Evolutionary conservation across 176 grass and related monocot genomes (phyloP), one percentile per base, ranked within the genome.

Genomic region (Ampelocalamus luodianensis): DNA sequence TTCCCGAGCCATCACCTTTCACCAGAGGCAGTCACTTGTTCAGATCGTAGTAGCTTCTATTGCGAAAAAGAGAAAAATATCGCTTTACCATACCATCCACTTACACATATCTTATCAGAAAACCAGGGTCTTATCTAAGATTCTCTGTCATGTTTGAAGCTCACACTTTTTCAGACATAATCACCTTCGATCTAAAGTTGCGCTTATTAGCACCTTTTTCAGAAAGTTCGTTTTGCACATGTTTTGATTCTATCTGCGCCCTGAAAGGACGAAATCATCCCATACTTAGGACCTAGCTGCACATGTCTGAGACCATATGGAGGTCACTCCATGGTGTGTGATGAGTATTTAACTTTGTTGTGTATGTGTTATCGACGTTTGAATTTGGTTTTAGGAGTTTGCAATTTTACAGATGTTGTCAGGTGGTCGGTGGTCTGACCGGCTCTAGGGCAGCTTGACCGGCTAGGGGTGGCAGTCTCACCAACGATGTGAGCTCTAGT

Each of bases 21-120:
- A 60, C 54, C 49, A 55, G 22, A 49, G 36, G 15, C 65, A 29
- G 43, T 70, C 64, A 24, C 32, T 75, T 64, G 17, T 7, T 77
- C 54, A 6, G 20, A 74, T 71, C 16, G 58, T 23, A 59, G 69
- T 3, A 37, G 10, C 72, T 75, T 27, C n/a, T 64, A 65, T 29
- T 66, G 51, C 4, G 8, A 65, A 54, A 18, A 54, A 12, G 11
- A 54, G 10, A 56, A 5, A 18, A 67, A 79, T 51, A 51, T 79
- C 48, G 13, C 65, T 43, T 5, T 62, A 14, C 79, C 34, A 50
- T 77, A 24, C 56, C 72, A 85, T 60, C 72, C 89, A 79, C 74
- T 79, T 83, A 50, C 69, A 77, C 59, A 18, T 32, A 90, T 78
- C 84, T 82, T 86, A 87, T 90, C 89, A 67, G 16, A 72, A 87